These are phyloP conservation scores for Urtica urens DNA, from an alignment of 306 rosid species.

Conservation along the genomic window DNA sequence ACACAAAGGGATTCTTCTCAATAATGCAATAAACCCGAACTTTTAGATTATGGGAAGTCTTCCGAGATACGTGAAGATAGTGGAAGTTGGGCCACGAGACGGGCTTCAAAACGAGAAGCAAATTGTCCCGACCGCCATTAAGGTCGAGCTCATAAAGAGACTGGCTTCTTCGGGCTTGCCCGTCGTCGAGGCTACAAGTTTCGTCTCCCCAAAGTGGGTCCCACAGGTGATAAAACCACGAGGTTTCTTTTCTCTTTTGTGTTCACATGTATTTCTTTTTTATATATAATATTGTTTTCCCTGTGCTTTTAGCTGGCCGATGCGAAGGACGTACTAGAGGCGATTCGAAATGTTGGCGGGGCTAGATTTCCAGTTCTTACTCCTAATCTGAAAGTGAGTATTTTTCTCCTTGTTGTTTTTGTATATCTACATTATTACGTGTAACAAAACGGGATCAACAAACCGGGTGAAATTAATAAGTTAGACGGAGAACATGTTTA, in stretches of 20 bases:
- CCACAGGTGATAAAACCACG: conserved; percentile 49
- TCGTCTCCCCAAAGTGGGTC: conserved; percentile 95
- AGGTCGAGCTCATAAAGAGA: conserved; percentile 64
- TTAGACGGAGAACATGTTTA: no score
- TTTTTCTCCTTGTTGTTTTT: no score
- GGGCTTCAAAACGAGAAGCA: conserved; percentile 87
- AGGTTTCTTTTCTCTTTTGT: not conserved
- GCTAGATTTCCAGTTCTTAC: conserved; percentile 72
- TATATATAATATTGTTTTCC: not conserved
- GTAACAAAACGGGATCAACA: no score
- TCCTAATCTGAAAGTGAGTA: conserved; percentile 74
- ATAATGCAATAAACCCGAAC: no score
- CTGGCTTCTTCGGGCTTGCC: conserved; percentile 73
- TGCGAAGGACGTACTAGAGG: conserved; percentile 76
- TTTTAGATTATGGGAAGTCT: conserved; percentile 36
- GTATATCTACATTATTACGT: no score
- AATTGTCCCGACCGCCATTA: conserved; percentile 60
- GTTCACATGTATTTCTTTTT: not conserved
- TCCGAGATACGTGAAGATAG: conserved; percentile 72
- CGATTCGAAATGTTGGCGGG: conserved; percentile 51
- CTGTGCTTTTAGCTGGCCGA: conserved; percentile 57
- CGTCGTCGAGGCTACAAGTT: conserved; percentile 83
- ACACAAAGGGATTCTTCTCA: no score
- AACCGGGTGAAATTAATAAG: no score
- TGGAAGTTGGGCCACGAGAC: conserved; percentile 92